These are phyloP conservation scores for Colletotrichum viniferum DNA, from an alignment of 2,329 filamentous ascomycete species.

Conservation along the genomic window DNA sequence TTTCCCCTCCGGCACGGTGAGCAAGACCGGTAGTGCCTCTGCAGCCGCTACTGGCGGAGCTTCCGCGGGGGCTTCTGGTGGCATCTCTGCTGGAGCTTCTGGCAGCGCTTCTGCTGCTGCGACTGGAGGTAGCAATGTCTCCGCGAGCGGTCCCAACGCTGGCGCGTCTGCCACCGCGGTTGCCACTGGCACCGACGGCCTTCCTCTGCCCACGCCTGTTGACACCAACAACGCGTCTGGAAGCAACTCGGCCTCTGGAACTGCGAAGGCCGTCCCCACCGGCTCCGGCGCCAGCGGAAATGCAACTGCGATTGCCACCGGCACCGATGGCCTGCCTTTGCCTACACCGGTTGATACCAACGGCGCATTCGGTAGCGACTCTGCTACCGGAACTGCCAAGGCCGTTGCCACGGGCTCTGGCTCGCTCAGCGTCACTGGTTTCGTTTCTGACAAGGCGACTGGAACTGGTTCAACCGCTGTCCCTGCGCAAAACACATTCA, in stretches of 20 bases:
- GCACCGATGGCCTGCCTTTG: not conserved
- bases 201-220: not conserved
- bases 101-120: constrained; percentile 14
- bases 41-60: not conserved
- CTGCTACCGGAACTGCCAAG: not conserved
- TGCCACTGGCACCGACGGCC: not conserved
- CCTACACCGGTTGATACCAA: not conserved
- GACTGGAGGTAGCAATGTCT: not conserved
- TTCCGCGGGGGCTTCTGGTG: constrained; percentile 4
- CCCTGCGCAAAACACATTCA: not conserved
- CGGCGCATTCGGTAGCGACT: not conserved
- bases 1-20: not conserved
- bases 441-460: not conserved
- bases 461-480: not conserved
- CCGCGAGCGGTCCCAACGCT: constrained; percentile 4
- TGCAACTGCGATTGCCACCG: not conserved
- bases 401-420: not conserved
- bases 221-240: not conserved
- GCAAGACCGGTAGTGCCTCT: not conserved
- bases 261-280: not conserved
- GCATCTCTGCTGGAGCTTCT: constrained; percentile 13
- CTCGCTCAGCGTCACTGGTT: not conserved
- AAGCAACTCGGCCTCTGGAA: not conserved
- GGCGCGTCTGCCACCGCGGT: constrained; percentile 3
- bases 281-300: not conserved